phyloP scores from a whole-genome alignment of 768 basidiomycete species.

The Coprinopsis sp. region DNA sequence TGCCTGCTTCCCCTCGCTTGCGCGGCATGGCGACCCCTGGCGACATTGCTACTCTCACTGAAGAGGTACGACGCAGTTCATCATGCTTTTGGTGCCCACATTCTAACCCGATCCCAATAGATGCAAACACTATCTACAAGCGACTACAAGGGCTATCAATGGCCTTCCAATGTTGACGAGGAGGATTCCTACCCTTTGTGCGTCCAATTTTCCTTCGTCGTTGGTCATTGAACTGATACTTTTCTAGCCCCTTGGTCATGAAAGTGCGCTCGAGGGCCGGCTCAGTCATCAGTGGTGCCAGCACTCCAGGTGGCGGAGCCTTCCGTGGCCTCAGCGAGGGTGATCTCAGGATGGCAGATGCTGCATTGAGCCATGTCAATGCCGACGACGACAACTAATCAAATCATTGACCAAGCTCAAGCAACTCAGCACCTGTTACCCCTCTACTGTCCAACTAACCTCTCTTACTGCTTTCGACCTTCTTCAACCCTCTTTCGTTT shows the following conservation, averaged over 20 bases:
- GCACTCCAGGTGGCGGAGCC: slow-evolving; percentile 83
- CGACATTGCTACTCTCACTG: slow-evolving; percentile 85
- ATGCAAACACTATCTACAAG: slow-evolving; percentile 88
- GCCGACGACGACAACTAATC: slow-evolving; percentile 11
- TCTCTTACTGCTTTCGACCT: too few relatives aligned
- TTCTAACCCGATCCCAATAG: slow-evolving; percentile 24
- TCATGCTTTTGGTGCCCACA: neutral
- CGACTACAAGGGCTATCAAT: slow-evolving; percentile 72
- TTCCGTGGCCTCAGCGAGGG: slow-evolving; percentile 81
- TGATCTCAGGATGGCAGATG: slow-evolving; percentile 84
- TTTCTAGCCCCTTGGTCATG: slow-evolving; percentile 75
- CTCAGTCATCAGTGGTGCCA: slow-evolving; percentile 64
- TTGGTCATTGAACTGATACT: neutral
- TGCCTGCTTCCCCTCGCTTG: slow-evolving; percentile 85
- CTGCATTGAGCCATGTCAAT: slow-evolving; percentile 64
- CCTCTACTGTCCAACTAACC: neutral
- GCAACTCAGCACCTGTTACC: too few relatives aligned
- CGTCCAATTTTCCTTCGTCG: slow-evolving; percentile 27
- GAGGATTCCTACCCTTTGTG: slow-evolving; percentile 91
- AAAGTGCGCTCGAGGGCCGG: slow-evolving; percentile 82
- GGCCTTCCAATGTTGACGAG: slow-evolving; percentile 71
- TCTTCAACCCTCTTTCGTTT: too few relatives aligned
- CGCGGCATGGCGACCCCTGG: slow-evolving; percentile 89
- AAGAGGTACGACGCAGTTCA: slow-evolving; percentile 51
- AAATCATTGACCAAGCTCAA: too few relatives aligned